phyloP scores from a whole-genome alignment of 129 eudicot genomes.

The Flaveria trinervia region DNA sequence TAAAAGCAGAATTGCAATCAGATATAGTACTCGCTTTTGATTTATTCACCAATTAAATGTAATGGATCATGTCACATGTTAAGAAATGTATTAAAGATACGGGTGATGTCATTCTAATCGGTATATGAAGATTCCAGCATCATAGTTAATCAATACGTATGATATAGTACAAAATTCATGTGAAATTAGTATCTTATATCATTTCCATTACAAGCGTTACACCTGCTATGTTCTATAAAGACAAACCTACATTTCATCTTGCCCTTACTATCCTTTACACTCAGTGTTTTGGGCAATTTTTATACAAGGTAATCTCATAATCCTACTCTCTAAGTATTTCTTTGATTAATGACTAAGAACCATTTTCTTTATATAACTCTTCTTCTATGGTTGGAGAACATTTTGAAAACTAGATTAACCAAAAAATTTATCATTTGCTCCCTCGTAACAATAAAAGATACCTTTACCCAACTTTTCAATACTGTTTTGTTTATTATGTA shows the following conservation, averaged over 20 bases:
- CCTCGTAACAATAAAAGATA: background rate
- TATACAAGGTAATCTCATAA: background rate
- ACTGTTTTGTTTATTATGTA: background rate
- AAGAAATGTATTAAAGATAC: background rate
- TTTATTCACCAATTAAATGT: background rate
- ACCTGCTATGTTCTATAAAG: background rate
- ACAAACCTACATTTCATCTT: background rate
- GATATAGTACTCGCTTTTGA: background rate
- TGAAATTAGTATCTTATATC: background rate
- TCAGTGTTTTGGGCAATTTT: background rate
- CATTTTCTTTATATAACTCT: no score
- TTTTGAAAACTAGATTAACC: background rate
- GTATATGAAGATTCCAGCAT: background rate
- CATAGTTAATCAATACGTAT: background rate
- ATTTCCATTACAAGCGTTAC: background rate
- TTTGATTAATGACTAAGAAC: no score
- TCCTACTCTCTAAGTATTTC: background rate
- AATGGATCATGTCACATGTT: background rate
- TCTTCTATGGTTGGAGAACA: background rate
- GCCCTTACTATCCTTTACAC: background rate
- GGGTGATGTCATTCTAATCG: no score
- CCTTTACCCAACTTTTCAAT: no score
- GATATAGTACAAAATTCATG: background rate
- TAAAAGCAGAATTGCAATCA: slow-evolving; percentile 16
- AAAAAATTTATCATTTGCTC: background rate